Evolutionary conservation across 1,284 basidiomycete genomes (phyloP).

Genomic region (Malassezia sp.): DNA sequence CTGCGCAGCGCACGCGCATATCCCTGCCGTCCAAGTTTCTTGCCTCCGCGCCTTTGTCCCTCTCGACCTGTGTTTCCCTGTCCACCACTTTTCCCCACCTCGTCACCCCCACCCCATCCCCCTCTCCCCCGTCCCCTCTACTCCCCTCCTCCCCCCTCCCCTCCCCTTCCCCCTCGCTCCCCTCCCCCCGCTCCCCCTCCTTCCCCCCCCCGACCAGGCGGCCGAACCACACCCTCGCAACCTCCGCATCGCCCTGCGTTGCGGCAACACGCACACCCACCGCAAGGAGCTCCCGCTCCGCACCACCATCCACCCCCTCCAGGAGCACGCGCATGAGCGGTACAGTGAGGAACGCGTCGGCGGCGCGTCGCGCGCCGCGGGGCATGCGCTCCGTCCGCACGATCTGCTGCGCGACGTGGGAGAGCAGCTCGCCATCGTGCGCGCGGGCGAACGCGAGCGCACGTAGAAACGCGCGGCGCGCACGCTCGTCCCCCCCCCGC

Average conservation of each 20-base stretch:
- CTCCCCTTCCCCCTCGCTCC: no score
- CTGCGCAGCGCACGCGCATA: no score
- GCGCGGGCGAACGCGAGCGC: background rate
- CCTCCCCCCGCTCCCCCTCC: no score
- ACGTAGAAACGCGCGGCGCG: constrained; percentile 1
- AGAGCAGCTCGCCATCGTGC: background rate
- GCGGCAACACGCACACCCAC: constrained; percentile 11
- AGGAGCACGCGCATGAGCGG: constrained; percentile 4
- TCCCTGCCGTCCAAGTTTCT: no score
- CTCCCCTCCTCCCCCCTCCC: no score
- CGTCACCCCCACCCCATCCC: no score
- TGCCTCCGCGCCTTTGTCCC: no score
- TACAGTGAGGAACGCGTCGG: background rate
- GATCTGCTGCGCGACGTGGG: background rate
- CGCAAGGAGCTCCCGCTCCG: background rate
- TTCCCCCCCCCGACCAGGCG: background rate
- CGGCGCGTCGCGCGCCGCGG: background rate
- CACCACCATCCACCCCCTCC: background rate
- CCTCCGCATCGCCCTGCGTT: background rate
- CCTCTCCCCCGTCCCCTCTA: no score
- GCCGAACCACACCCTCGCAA: constrained; percentile 1
- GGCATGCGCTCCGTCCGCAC: background rate
- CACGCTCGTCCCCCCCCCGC: constrained; percentile 10
- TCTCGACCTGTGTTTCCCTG: no score
- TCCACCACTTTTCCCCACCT: no score